A percentile compares a stretch with the other conserved stretches of the same genome.
phyloP scores from a whole-genome alignment of 805 yeast species.

The Spathaspora hagerdaliae region DNA sequence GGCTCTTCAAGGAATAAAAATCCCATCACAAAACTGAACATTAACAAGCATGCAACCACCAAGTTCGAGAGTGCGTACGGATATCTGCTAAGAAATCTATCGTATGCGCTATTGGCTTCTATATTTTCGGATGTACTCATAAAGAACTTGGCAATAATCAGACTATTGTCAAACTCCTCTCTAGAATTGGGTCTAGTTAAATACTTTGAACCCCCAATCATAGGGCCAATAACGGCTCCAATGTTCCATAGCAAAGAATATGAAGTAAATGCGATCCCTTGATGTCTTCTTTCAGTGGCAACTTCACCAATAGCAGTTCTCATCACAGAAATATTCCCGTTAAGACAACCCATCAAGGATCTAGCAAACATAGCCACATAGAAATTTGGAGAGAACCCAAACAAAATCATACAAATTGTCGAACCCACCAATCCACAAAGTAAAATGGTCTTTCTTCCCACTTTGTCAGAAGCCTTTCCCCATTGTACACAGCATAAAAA shows the following conservation, averaged over 20 bases:
- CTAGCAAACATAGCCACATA: constrained; percentile 27
- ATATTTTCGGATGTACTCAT: neutral
- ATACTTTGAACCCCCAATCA: constrained; percentile 32
- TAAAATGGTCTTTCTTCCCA: constrained; percentile 26
- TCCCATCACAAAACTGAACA: constrained; percentile 11
- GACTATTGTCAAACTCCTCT: neutral
- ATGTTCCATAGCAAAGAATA: constrained; percentile 13
- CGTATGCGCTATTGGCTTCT: neutral
- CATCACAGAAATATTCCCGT: constrained; percentile 11
- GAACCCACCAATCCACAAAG: constrained; percentile 23
- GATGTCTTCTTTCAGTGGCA: constrained; percentile 10
- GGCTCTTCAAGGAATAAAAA: constrained; percentile 23
- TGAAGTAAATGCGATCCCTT: constrained; percentile 11
- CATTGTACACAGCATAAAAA: constrained; percentile 20
- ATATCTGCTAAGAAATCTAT: constrained; percentile 9
- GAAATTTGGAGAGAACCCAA: constrained; percentile 26
- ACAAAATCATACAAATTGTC: constrained; percentile 18
- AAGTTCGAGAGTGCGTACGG: constrained; percentile 23
- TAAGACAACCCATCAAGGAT: constrained; percentile 20
- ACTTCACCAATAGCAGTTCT: constrained; percentile 12
- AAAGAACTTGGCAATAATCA: neutral
- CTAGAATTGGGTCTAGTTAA: constrained; percentile 41
- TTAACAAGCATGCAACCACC: constrained; percentile 16
- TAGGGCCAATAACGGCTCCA: constrained; percentile 12
- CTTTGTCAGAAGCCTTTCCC: constrained; percentile 23